Percentiles rank a stretch among this genome's conserved stretches.
Evolutionary conservation across 2,329 filamentous ascomycete genomes (phyloP).

Genomic region (Cylindrodendrum hubeiense): DNA sequence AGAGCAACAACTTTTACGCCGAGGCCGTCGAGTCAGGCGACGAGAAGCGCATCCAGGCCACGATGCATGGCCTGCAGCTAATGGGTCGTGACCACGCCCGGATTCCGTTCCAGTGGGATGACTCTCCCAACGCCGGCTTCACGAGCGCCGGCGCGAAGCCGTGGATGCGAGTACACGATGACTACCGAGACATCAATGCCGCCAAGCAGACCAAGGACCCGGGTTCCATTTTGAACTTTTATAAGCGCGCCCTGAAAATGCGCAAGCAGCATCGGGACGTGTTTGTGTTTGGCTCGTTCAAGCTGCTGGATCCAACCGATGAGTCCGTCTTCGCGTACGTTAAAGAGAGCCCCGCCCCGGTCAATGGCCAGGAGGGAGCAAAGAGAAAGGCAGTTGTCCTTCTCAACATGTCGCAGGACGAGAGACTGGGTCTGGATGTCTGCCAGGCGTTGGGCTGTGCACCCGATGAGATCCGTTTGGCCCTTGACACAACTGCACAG

Average conservation of each 20-base stretch:
- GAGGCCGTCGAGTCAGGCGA: constrained; percentile 55
- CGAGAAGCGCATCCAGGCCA: constrained; percentile 55
- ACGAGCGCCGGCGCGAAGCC: constrained; percentile 59
- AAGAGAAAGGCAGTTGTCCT: constrained; percentile 53
- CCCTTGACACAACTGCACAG: constrained; percentile 41
- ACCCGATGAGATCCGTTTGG: constrained; percentile 29
- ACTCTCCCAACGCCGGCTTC: constrained; percentile 71
- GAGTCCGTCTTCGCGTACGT: constrained; percentile 70
- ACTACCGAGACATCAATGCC: constrained; percentile 68
- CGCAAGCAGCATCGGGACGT: constrained; percentile 68
- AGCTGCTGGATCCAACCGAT: constrained; percentile 62
- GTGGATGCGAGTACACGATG: constrained; percentile 77
- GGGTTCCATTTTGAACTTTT: constrained; percentile 69
- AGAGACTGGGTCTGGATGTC: constrained; percentile 44
- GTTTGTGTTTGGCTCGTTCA: constrained; percentile 73
- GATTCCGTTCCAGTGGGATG: constrained; percentile 76
- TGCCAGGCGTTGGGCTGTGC: constrained; percentile 35
- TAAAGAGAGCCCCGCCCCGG: constrained; percentile 48
- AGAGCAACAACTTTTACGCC: constrained; percentile 64
- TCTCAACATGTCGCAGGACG: constrained; percentile 60
- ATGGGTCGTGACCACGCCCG: constrained; percentile 74
- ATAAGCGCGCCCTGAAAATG: constrained; percentile 64
- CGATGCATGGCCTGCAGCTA: constrained; percentile 65
- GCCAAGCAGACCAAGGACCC: constrained; percentile 58
- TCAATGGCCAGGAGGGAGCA: constrained; percentile 30